These are phyloP conservation scores for Aphanomyces cochlioides DNA, from an alignment of 352 stramenopile species.

Conservation along the genomic window DNA sequence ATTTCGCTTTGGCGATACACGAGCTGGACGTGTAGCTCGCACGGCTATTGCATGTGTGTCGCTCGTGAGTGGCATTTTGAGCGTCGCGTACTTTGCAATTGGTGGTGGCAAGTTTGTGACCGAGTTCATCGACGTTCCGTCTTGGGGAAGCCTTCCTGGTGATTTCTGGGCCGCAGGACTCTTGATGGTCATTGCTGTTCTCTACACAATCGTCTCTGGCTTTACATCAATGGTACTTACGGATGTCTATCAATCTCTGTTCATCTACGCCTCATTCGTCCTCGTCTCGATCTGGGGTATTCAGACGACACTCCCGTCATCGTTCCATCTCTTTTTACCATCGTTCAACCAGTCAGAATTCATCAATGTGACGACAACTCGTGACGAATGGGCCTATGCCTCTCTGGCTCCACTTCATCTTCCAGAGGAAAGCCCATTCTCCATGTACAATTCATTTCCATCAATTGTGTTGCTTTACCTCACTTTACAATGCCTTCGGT, in stretches of 20 bases:
- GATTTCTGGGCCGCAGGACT: conserved; percentile 68
- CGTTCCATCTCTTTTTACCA: conserved; percentile 62
- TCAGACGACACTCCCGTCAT: conserved; percentile 46
- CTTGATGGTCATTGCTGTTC: conserved; percentile 60
- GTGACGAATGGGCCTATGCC: conserved; percentile 47
- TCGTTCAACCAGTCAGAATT: conserved; percentile 39
- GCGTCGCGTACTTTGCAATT: conserved; percentile 74
- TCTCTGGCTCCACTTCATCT: conserved; percentile 40
- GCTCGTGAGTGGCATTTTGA: conserved; percentile 55
- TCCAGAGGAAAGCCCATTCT: conserved; percentile 48
- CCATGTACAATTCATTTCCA: conserved; percentile 73
- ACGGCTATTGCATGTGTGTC: conserved; percentile 71
- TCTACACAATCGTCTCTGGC: conserved; percentile 68
- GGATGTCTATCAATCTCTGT: conserved; percentile 77
- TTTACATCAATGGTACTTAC: conserved; percentile 79
- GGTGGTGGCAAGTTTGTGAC: conserved; percentile 75
- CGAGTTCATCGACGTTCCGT: conserved; percentile 63
- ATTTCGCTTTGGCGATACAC: conserved; percentile 61
- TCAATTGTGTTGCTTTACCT: conserved; percentile 57
- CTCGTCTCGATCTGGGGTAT: conserved; percentile 60
- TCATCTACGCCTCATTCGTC: conserved; percentile 74
- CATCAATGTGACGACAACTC: conserved; percentile 50
- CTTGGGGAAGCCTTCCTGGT: conserved; percentile 49
- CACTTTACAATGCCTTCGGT: conserved; percentile 63
- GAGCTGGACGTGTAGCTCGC: conserved; percentile 52